Percentiles rank a stretch among this genome's conserved stretches.
phyloP scores from a whole-genome alignment of 129 eudicot species.

The Ambrosia artemisiifolia region DNA sequence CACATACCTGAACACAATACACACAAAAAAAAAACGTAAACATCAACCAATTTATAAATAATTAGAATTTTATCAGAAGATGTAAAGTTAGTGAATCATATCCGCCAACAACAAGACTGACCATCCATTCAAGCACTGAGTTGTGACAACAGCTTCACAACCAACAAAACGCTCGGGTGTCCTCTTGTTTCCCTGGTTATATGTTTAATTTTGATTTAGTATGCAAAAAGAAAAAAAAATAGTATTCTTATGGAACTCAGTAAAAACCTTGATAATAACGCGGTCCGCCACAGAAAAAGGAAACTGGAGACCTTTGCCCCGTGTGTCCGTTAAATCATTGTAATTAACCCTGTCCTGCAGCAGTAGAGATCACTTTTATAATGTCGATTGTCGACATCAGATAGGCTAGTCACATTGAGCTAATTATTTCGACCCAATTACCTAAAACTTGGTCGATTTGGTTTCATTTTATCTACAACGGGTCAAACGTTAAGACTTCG shows the following conservation, averaged over 20 bases:
- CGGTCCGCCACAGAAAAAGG: conserved; percentile 72
- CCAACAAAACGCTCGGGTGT: conserved; percentile 93
- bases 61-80: not conserved
- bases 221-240: not conserved
- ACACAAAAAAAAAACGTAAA: not conserved
- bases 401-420: not conserved
- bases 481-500: not conserved
- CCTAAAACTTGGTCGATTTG: not conserved
- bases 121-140: conserved; percentile 98
- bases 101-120: conserved; percentile 32
- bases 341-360: conserved; percentile 53
- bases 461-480: not conserved
- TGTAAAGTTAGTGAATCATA: not conserved
- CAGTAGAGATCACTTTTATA: not conserved
- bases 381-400: not conserved
- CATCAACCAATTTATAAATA: not conserved
- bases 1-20: conserved; percentile 61
- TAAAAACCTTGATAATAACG: conserved; percentile 76
- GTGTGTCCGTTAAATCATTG: conserved; percentile 48
- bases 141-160: conserved; percentile 86
- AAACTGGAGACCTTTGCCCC: conserved; percentile 87
- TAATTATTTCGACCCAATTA: not conserved
- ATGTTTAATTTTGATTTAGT: not conserved
- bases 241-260: not conserved
- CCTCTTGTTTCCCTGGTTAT: conserved; percentile 88